Evolutionary conservation across 441 rosid genomes (phyloP).

Genomic region (Isatis lusitanica): DNA sequence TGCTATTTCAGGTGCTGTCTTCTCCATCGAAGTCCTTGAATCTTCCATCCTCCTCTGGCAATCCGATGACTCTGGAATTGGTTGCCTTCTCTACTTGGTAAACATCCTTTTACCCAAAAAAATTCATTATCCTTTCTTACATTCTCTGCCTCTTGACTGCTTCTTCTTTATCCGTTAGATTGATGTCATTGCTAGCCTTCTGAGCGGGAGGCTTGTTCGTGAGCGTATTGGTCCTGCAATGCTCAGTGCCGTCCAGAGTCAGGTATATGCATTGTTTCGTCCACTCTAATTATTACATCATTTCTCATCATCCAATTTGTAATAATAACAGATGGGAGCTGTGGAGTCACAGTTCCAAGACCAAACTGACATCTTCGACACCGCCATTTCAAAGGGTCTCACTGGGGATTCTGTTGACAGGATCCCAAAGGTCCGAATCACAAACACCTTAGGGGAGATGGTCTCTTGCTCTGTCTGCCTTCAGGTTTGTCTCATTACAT

Average conservation of each 20-base stretch:
- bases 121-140: too few species aligned
- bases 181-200: constrained; percentile 91
- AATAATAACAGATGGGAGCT: constrained; percentile 74
- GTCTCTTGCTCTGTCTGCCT: constrained; percentile 89
- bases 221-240: constrained; percentile 97
- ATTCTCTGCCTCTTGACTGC: neutral
- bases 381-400: constrained; percentile 69
- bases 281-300: neutral
- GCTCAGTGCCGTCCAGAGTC: constrained; percentile 96
- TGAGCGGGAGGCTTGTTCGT: constrained; percentile 93
- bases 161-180: constrained; percentile 41
- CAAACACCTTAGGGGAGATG: constrained; percentile 63
- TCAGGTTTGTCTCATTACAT: constrained; percentile 51
- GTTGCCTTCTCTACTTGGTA: constrained; percentile 89
- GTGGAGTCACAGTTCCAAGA: constrained; percentile 75
- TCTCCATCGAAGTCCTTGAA: constrained; percentile 97
- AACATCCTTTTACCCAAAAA: neutral
- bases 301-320: neutral
- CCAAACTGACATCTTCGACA: constrained; percentile 75
- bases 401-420: constrained; percentile 70
- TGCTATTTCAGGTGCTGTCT: constrained; percentile 97
- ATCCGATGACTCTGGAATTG: constrained; percentile 86
- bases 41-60: constrained; percentile 93
- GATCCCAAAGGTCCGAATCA: constrained; percentile 79
- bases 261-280: constrained; percentile 30